These are phyloP conservation scores for Lodderomyces beijingensis DNA, from an alignment of 1,139 yeast species.

Conservation along the genomic window DNA sequence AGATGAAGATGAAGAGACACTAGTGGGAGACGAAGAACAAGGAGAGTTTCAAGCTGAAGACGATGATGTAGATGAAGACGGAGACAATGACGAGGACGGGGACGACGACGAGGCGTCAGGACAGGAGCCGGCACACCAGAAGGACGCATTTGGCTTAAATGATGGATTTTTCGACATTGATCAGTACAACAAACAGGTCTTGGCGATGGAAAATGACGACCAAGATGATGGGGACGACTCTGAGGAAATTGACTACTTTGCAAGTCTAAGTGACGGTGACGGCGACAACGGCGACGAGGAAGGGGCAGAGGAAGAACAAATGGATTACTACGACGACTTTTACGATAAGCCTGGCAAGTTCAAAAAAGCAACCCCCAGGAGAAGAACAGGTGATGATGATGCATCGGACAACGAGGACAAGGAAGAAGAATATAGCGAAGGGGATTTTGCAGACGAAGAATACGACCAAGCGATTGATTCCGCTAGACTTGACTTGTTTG, in stretches of 20 bases:
- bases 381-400: slow-evolving; percentile 13
- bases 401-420: slow-evolving; percentile 26
- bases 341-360: slow-evolving; percentile 49
- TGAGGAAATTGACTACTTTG: slow-evolving; percentile 63
- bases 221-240: slow-evolving; percentile 41
- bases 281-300: slow-evolving; percentile 27
- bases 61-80: slow-evolving; percentile 14
- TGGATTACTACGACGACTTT: slow-evolving; percentile 70
- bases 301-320: slow-evolving; percentile 49
- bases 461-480: slow-evolving; percentile 53
- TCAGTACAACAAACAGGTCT: slow-evolving; percentile 75
- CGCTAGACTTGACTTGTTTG: slow-evolving; percentile 58
- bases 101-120: slow-evolving; percentile 14
- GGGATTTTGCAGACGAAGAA: slow-evolving; percentile 40
- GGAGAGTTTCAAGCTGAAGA: slow-evolving; percentile 17
- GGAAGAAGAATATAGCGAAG: slow-evolving; percentile 29
- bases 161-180: slow-evolving; percentile 85
- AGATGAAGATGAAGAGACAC: slow-evolving; percentile 12
- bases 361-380: slow-evolving; percentile 14
- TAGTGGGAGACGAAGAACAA: slow-evolving; percentile 17
- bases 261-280: slow-evolving; percentile 47
- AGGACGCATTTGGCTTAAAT: slow-evolving; percentile 66
- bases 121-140: slow-evolving; percentile 20
- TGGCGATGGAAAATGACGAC: slow-evolving; percentile 57
- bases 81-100: slow-evolving; percentile 10